Evolutionary conservation across 23 red algal species (phyloP).

Genomic region (Rhodosorus marinus): DNA sequence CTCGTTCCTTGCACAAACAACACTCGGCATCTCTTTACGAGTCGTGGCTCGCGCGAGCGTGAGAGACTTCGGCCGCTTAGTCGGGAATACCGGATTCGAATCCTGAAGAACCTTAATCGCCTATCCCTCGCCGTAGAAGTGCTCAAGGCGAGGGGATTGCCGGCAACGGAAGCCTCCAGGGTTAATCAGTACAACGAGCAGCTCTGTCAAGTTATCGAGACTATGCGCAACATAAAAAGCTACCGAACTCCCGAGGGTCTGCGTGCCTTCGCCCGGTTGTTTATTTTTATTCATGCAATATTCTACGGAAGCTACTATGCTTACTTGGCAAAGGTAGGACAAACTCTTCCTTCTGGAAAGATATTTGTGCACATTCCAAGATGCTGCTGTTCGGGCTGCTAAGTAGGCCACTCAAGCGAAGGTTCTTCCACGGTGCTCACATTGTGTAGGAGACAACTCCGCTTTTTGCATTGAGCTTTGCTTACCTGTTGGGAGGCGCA

Average conservation of each 20-base stretch:
- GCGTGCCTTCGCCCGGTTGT: background rate
- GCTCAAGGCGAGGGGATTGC: background rate
- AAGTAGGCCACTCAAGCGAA: too few relatives aligned
- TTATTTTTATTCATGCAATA: background rate
- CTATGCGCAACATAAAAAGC: background rate
- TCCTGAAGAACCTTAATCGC: background rate
- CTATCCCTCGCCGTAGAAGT: background rate
- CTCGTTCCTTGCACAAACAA: background rate
- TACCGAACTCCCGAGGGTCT: background rate
- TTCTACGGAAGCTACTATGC: background rate
- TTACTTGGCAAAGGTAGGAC: too few relatives aligned
- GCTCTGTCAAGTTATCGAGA: background rate
- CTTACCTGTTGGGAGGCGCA: background rate
- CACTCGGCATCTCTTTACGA: background rate
- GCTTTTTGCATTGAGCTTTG: background rate
- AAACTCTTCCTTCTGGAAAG: too few relatives aligned
- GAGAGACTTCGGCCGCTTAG: background rate
- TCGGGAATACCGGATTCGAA: background rate
- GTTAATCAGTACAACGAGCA: background rate
- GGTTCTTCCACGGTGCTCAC: too few relatives aligned
- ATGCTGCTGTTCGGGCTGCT: too few relatives aligned
- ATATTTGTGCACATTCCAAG: too few relatives aligned
- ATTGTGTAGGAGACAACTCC: background rate
- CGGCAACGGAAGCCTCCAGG: background rate
- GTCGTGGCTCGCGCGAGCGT: background rate